These are phyloP conservation scores for Talaromyces sp. DNA, from an alignment of 2,329 filamentous ascomycete species.

Conservation along the genomic window DNA sequence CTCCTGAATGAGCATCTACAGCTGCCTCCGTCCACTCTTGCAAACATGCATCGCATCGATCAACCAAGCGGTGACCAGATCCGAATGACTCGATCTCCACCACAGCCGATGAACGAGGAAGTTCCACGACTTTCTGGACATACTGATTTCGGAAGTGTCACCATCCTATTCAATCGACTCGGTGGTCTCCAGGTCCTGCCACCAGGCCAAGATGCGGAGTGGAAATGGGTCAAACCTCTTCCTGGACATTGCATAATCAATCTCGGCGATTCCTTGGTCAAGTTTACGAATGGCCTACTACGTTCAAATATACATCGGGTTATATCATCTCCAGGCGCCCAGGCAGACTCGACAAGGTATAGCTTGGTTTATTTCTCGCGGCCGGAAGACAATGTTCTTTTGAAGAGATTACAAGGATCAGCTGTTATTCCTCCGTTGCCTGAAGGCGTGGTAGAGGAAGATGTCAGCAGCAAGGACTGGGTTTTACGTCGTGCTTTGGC, in stretches of 20 bases:
- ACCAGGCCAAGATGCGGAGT: slow-evolving; percentile 38
- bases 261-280: slow-evolving; percentile 42
- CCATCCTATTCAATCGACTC: slow-evolving; percentile 53
- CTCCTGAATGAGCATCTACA: slow-evolving; percentile 43
- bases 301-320: slow-evolving; percentile 47
- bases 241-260: slow-evolving; percentile 45
- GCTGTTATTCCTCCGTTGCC: slow-evolving; percentile 29
- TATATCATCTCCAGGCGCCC: slow-evolving; percentile 44
- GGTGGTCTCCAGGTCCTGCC: slow-evolving; percentile 52
- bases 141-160: slow-evolving; percentile 54
- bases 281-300: slow-evolving; percentile 40
- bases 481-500: slow-evolving; percentile 37
- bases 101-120: slow-evolving; percentile 41
- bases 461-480: slow-evolving; percentile 40
- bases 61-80: slow-evolving; percentile 48
- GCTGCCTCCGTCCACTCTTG: slow-evolving; percentile 39
- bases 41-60: slow-evolving; percentile 43
- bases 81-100: slow-evolving; percentile 49
- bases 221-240: slow-evolving; percentile 51
- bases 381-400: slow-evolving; percentile 45
- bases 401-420: slow-evolving; percentile 37
- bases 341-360: slow-evolving; percentile 42
- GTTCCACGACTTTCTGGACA: slow-evolving; percentile 48
- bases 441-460: slow-evolving; percentile 29
- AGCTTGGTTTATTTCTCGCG: slow-evolving; percentile 53